Evolutionary conservation across 208 protist genomes (phyloP).

Genomic region (Trypanosoma rangeli): DNA sequence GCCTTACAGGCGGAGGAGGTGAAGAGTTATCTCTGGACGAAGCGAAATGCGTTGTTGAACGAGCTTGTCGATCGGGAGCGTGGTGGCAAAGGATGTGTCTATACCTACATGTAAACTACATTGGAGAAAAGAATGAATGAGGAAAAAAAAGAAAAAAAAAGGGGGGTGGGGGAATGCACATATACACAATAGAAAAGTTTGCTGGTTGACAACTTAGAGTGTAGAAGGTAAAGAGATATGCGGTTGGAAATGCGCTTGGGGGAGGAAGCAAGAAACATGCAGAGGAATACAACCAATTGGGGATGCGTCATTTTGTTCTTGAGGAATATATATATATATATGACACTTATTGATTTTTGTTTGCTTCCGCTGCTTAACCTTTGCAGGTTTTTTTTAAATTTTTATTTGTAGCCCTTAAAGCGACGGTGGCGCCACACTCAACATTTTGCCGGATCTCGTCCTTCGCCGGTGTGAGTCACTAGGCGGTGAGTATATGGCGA

Average conservation of each 20-base stretch:
- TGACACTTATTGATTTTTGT: no score
- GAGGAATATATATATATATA: no score
- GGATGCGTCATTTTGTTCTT: no score
- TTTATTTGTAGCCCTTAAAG: background rate
- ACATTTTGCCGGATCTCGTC: background rate
- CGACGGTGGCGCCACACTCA: background rate
- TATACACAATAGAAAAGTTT: background rate
- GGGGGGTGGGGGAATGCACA: no score
- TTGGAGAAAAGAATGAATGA: background rate
- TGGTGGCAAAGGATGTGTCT: background rate
- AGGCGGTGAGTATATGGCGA: background rate
- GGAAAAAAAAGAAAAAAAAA: background rate
- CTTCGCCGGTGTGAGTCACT: background rate
- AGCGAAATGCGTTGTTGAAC: conserved; percentile 24
- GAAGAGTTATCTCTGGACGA: conserved; percentile 29
- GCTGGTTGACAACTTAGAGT: background rate
- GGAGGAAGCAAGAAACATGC: background rate
- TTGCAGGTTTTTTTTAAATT: background rate
- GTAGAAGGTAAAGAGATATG: background rate
- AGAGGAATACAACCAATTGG: background rate
- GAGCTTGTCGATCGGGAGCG: conserved; percentile 14
- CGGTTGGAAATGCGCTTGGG: background rate
- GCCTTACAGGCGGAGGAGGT: conserved; percentile 34
- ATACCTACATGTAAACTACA: conserved; percentile 18
- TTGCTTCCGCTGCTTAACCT: background rate